Conservation (phyloP, 164 flowering plant species). For the Nymphaea colorata region DNA sequence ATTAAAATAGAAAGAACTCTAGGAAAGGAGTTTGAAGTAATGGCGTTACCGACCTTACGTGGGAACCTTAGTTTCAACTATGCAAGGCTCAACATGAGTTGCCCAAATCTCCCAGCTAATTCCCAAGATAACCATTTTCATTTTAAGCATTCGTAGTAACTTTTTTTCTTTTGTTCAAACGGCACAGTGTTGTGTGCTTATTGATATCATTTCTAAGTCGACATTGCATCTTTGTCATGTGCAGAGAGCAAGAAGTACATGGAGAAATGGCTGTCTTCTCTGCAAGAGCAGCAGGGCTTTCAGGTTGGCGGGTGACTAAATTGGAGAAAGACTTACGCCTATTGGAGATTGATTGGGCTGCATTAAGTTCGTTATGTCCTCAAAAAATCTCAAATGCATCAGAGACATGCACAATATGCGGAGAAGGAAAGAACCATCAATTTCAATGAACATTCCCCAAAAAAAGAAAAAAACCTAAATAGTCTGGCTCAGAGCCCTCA, state of each 20-base stretch:
- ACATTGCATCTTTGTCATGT: neutral
- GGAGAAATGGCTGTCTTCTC: constrained; percentile 12
- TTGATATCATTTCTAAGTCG: neutral
- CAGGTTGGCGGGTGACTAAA: neutral
- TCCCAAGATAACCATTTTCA: too few species aligned
- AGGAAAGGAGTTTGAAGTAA: neutral
- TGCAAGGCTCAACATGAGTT: too few species aligned
- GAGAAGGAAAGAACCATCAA: neutral
- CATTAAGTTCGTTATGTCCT: too few species aligned
- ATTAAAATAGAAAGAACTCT: neutral
- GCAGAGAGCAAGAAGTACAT: constrained; percentile 9
- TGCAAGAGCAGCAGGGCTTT: constrained; percentile 2
- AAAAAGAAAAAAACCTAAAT: neutral
- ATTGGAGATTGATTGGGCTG: neutral
- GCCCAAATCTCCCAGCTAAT: too few species aligned
- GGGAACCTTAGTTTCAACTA: too few species aligned
- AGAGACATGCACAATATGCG: neutral
- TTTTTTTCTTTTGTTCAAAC: too few species aligned
- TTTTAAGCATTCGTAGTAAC: too few species aligned
- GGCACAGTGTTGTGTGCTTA: neutral
- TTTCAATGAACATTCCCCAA: neutral
- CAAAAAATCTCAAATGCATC: neutral
- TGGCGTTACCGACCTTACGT: neutral
- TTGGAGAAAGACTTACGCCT: neutral
- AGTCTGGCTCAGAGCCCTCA: neutral